Conservation (phyloP, 768 basidiomycete species). For the Nidularia pulvinata region DNA sequence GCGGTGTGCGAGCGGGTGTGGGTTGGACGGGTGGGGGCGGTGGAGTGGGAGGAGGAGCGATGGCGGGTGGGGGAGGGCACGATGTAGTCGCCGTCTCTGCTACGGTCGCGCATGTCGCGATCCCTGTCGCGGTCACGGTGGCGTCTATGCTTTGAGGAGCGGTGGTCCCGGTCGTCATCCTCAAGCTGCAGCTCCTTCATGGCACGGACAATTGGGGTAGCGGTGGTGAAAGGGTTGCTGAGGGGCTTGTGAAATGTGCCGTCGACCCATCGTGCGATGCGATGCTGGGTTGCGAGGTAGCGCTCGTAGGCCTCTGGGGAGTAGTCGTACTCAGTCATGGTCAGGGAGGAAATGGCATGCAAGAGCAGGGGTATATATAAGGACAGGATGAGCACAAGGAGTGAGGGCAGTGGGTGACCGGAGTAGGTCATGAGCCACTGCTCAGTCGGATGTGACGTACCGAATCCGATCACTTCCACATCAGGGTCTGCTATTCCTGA, state of each 20-base stretch:
- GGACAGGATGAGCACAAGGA: not conserved
- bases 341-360: not conserved
- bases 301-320: constrained; percentile 53
- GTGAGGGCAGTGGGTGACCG: not conserved
- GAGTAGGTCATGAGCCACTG: not conserved
- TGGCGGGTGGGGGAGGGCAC: constrained; percentile 10
- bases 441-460: too few relatives aligned
- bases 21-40: constrained; percentile 9
- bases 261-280: constrained; percentile 46
- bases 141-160: constrained; percentile 1
- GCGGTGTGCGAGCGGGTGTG: constrained; percentile 6
- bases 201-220: constrained; percentile 22
- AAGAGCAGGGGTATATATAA: constrained; percentile 6
- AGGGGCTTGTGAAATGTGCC: constrained; percentile 21
- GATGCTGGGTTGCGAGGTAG: constrained; percentile 41
- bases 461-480: too few relatives aligned
- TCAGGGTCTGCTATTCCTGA: too few relatives aligned
- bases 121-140: constrained; percentile 3
- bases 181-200: constrained; percentile 5
- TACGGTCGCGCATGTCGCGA: not conserved
- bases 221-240: constrained; percentile 25
- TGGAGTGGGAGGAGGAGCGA: constrained; percentile 19
- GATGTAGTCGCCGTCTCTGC: constrained; percentile 1
- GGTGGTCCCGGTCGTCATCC: constrained; percentile 6
- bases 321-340: constrained; percentile 65